Percentiles rank a stretch among this genome's conserved stretches.
Conservation (phyloP, 805 yeast genomes). For the Pachysolen tannophilus region DNA sequence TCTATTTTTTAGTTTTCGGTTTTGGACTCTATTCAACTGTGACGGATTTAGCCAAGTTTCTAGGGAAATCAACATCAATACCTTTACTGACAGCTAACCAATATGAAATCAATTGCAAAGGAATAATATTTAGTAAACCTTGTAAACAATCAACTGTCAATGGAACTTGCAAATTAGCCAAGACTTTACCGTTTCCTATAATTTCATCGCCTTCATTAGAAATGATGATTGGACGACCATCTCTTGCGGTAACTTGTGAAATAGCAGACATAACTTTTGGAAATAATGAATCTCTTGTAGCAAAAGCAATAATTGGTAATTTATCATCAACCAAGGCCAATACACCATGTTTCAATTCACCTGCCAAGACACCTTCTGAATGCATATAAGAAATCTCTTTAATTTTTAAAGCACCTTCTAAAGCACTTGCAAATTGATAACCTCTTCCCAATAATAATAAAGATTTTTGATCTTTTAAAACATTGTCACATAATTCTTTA, state of each 20-base stretch:
- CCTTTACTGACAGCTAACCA: slow-evolving; percentile 96
- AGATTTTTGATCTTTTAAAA: slow-evolving; percentile 76
- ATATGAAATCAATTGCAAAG: slow-evolving; percentile 91
- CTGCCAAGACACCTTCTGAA: slow-evolving; percentile 98
- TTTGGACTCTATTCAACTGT: slow-evolving; percentile 95
- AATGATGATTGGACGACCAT: slow-evolving; percentile 92
- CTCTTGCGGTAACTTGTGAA: slow-evolving; percentile 94
- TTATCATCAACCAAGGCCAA: slow-evolving; percentile 92
- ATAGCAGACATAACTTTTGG: slow-evolving; percentile 94
- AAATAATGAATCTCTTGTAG: slow-evolving; percentile 92
- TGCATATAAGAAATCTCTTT: slow-evolving; percentile 98
- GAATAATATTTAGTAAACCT: slow-evolving; percentile 90
- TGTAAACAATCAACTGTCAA: slow-evolving; percentile 95
- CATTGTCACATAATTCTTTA: slow-evolving; percentile 62
- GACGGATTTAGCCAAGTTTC: slow-evolving; percentile 96
- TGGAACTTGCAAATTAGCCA: slow-evolving; percentile 83
- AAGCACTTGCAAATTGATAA: slow-evolving; percentile 92
- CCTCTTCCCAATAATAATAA: slow-evolving; percentile 93
- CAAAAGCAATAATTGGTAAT: slow-evolving; percentile 91
- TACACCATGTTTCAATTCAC: slow-evolving; percentile 98
- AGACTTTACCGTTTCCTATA: slow-evolving; percentile 44
- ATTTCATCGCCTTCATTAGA: slow-evolving; percentile 76
- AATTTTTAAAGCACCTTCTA: slow-evolving; percentile 97
- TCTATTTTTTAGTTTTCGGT: too few relatives aligned
- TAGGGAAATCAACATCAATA: slow-evolving; percentile 95